Conservation (phyloP, 805 yeast species). For the Ogataea chonburiensis region DNA sequence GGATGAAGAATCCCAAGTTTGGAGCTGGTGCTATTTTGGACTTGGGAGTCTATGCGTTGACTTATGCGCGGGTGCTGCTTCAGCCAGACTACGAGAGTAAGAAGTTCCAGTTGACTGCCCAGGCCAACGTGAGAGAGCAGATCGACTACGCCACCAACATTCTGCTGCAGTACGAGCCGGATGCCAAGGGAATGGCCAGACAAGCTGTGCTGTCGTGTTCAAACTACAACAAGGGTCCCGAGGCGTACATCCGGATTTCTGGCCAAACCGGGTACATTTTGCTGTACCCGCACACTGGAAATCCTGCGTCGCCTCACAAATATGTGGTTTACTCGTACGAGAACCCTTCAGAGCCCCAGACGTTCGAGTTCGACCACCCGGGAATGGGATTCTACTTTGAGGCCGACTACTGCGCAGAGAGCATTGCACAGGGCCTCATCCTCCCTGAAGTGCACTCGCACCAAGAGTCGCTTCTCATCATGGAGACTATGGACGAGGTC, state of each 20-base stretch:
- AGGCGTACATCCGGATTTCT: conserved; percentile 18
- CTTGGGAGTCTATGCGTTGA: conserved; percentile 52
- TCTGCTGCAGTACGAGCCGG: conserved; percentile 35
- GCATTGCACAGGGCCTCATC: conserved; percentile 39
- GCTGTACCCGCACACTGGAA: conserved; percentile 15
- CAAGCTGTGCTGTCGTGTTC: conserved; percentile 40
- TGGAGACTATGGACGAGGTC: conserved; percentile 48
- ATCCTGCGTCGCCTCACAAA: conserved; percentile 27
- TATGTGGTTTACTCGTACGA: conserved; percentile 37
- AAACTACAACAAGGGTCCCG: conserved; percentile 8
- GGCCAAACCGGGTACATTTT: conserved; percentile 22
- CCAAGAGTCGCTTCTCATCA: conserved; percentile 46
- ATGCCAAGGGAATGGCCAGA: conserved; percentile 30
- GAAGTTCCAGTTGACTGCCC: conserved; percentile 28
- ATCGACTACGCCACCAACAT: conserved; percentile 44
- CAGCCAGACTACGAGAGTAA: conserved; percentile 36
- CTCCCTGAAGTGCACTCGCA: conserved; percentile 37
- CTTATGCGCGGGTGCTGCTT: conserved; percentile 43
- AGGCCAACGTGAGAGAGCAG: conserved; percentile 39
- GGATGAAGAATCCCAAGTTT: conserved; percentile 43
- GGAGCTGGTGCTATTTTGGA: conserved; percentile 61
- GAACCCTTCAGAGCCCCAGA: conserved; percentile 24
- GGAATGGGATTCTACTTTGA: conserved; percentile 54
- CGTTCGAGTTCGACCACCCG: conserved; percentile 31
- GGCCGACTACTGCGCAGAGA: conserved; percentile 53